A percentile compares a stretch with the other conserved stretches of the same genome.
These are phyloP conservation scores for Simplicillium sp. DNA, from an alignment of 2,329 filamentous ascomycete genomes.

Conservation along the genomic window DNA sequence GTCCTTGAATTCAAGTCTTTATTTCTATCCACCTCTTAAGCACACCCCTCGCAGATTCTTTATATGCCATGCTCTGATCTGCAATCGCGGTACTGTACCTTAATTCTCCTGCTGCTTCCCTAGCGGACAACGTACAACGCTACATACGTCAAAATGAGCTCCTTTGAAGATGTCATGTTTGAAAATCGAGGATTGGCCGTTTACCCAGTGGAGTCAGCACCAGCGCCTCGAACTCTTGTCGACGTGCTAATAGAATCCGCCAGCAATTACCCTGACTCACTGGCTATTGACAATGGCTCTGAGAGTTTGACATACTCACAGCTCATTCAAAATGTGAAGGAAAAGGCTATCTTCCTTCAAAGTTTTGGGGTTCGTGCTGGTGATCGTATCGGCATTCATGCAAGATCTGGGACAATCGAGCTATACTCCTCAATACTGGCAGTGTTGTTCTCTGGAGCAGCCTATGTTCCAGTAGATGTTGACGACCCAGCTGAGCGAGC, in stretches of 20 bases:
- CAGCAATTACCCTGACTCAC: constrained; percentile 3
- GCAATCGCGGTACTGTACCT: too few species aligned
- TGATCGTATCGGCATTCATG: constrained; percentile 10
- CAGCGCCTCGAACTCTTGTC: constrained; percentile 8
- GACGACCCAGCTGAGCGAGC: constrained; percentile 13
- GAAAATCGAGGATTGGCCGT: too few species aligned
- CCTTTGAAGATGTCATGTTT: too few species aligned
- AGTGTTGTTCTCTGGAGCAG: constrained; percentile 10
- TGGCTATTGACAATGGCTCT: constrained; percentile 11
- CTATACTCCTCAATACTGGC: constrained; percentile 12
- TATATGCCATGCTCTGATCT: too few species aligned
- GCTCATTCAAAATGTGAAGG: constrained; percentile 4
- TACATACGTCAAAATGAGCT: too few species aligned
- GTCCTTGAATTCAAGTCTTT: too few species aligned
- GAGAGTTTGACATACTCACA: constrained; percentile 6
- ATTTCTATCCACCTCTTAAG: too few species aligned
- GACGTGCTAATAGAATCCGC: constrained; percentile 10
- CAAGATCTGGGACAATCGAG: constrained; percentile 11
- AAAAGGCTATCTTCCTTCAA: constrained; percentile 4
- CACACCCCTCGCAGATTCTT: too few species aligned
- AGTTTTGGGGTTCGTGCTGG: constrained; percentile 8
- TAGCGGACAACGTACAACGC: too few species aligned
- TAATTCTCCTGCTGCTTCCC: too few species aligned
- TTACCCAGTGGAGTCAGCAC: too few species aligned
- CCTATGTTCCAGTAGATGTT: constrained; percentile 13